A percentile compares a stretch with the other conserved stretches of the same genome.
These are phyloP conservation scores for Globisporangium parvum DNA, from an alignment of 352 stramenopile species.

Conservation along the genomic window DNA sequence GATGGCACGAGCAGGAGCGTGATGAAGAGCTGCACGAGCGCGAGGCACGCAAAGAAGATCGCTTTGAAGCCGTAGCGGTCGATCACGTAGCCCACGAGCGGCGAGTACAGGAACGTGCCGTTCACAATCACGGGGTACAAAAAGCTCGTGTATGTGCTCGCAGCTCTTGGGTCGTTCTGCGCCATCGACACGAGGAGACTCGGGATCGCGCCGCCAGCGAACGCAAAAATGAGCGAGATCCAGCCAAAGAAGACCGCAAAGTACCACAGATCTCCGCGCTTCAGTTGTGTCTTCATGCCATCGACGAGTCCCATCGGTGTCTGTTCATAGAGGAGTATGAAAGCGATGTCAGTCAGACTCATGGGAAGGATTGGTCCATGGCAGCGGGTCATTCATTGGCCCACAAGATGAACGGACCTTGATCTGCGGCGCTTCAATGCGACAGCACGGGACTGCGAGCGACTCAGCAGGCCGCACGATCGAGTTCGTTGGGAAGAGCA, in stretches of 20 bases:
- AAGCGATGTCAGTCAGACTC: neutral
- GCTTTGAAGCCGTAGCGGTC: constrained; percentile 76
- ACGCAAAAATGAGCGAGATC: constrained; percentile 78
- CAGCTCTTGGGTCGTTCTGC: constrained; percentile 17
- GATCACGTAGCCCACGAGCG: constrained; percentile 65
- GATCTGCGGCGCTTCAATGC: constrained; percentile 42
- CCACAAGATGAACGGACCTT: constrained; percentile 23
- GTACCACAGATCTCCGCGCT: constrained; percentile 59
- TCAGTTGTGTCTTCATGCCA: constrained; percentile 50
- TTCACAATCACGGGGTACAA: constrained; percentile 76
- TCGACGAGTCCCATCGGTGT: constrained; percentile 50
- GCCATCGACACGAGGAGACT: constrained; percentile 50
- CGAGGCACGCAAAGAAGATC: constrained; percentile 59
- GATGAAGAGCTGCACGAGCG: constrained; percentile 62
- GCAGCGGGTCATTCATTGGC: neutral
- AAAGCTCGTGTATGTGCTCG: constrained; percentile 54
- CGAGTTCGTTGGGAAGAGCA: constrained; percentile 72
- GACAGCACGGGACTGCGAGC: constrained; percentile 44
- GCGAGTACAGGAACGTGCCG: constrained; percentile 75
- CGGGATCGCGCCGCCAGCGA: constrained; percentile 66
- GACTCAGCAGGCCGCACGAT: constrained; percentile 38
- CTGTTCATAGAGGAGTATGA: constrained; percentile 18
- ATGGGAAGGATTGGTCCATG: neutral
- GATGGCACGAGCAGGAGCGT: constrained; percentile 55
- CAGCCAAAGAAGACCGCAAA: constrained; percentile 77